These are phyloP conservation scores for Starmera dryadoides DNA, from an alignment of 805 yeast genomes.

Conservation along the genomic window DNA sequence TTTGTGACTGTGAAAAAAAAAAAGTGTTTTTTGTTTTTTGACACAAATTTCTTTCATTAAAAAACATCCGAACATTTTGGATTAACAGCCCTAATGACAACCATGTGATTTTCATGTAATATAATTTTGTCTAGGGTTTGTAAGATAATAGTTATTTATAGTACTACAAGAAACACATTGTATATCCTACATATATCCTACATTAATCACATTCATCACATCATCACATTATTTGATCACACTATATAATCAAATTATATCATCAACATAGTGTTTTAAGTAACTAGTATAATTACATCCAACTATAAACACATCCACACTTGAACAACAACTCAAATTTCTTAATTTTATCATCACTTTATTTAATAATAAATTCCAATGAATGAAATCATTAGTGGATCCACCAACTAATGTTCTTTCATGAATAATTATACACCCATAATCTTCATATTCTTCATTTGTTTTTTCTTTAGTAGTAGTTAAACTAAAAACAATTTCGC, in stretches of 20 bases:
- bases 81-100: neutral
- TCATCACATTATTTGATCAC: neutral
- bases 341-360: neutral
- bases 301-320: neutral
- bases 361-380: neutral
- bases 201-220: neutral
- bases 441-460: neutral
- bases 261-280: neutral
- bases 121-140: neutral
- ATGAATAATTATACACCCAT: neutral
- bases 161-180: neutral
- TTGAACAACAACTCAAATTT: neutral
- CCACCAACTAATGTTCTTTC: too few species aligned
- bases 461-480: too few species aligned
- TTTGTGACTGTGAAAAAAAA: neutral
- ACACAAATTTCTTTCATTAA: too few species aligned
- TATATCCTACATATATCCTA: too few species aligned
- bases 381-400: neutral
- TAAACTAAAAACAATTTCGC: neutral
- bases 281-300: neutral
- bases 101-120: neutral
- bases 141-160: neutral
- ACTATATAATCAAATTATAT: neutral
- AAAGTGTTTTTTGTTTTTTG: too few species aligned
- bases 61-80: neutral